Conservation (phyloP, 2,329 filamentous ascomycete genomes). For the Sarocladiaceae sp. region DNA sequence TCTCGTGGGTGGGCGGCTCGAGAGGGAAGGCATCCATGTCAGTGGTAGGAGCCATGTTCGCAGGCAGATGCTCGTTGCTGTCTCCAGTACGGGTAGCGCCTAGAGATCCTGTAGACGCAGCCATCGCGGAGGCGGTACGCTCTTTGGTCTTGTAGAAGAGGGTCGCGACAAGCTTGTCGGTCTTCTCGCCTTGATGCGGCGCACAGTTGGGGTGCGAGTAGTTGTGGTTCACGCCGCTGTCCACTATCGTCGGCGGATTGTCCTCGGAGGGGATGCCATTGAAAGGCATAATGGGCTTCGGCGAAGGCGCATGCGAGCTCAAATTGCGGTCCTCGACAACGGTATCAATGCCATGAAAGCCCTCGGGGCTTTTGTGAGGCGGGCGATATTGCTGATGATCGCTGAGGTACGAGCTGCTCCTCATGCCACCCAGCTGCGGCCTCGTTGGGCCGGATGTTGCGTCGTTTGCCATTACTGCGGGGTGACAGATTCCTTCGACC, state of each 20-base stretch:
- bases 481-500: neutral
- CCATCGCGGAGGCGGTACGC: constrained; percentile 19
- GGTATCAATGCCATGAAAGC: constrained; percentile 59
- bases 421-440: constrained; percentile 34
- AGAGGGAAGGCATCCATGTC: constrained; percentile 56
- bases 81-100: constrained; percentile 18
- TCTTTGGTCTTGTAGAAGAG: constrained; percentile 55
- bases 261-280: constrained; percentile 58
- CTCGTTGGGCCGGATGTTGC: neutral
- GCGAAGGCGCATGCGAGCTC: constrained; percentile 27
- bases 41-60: constrained; percentile 56
- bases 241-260: constrained; percentile 55
- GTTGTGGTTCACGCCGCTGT: constrained; percentile 58
- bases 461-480: constrained; percentile 8
- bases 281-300: constrained; percentile 45
- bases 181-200: constrained; percentile 41
- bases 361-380: constrained; percentile 43
- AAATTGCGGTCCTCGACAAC: constrained; percentile 53
- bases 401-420: constrained; percentile 58
- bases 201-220: constrained; percentile 62
- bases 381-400: constrained; percentile 62
- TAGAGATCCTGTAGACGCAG: constrained; percentile 21
- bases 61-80: constrained; percentile 34
- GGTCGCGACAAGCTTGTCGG: constrained; percentile 55
- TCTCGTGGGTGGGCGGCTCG: constrained; percentile 51